phyloP scores from a whole-genome alignment of 768 basidiomycete species.

The Rhizopogon salebrosus region DNA sequence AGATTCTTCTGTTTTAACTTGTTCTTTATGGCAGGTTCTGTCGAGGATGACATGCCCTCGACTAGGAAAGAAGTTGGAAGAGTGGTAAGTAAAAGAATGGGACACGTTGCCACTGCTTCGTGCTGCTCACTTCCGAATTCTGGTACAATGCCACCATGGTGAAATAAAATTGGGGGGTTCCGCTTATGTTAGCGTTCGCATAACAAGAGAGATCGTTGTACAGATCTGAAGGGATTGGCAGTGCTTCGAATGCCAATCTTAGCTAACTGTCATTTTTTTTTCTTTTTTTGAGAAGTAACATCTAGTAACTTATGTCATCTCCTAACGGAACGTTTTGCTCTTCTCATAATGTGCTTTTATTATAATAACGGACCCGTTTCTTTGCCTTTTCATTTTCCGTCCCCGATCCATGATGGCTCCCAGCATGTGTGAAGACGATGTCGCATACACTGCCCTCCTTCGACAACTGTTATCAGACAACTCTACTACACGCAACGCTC shows the following conservation, averaged over 20 bases:
- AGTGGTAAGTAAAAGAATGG: background rate
- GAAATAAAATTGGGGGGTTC: constrained; percentile 5
- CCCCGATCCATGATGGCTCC: background rate
- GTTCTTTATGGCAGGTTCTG: constrained; percentile 3
- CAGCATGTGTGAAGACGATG: constrained; percentile 27
- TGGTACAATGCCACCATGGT: background rate
- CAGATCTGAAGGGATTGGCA: background rate
- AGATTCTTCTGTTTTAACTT: constrained; percentile 1
- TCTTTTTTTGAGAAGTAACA: too few relatives aligned
- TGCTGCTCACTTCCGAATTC: background rate
- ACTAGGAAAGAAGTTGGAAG: constrained; percentile 1
- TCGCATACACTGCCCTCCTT: constrained; percentile 23
- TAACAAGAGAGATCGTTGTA: too few relatives aligned
- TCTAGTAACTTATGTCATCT: constrained; percentile 13
- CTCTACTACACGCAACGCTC: constrained; percentile 18
- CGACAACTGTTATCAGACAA: constrained; percentile 22
- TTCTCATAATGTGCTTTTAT: constrained; percentile 5
- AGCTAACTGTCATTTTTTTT: constrained; percentile 6
- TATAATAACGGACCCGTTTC: constrained; percentile 8
- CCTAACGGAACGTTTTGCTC: background rate
- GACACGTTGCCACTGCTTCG: background rate
- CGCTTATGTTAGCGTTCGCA: constrained; percentile 11
- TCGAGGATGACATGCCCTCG: background rate
- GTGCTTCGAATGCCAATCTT: constrained; percentile 6
- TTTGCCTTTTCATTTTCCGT: background rate